These are phyloP conservation scores for Wickerhamiella bombiphila DNA, from an alignment of 805 yeast genomes.

Conservation along the genomic window DNA sequence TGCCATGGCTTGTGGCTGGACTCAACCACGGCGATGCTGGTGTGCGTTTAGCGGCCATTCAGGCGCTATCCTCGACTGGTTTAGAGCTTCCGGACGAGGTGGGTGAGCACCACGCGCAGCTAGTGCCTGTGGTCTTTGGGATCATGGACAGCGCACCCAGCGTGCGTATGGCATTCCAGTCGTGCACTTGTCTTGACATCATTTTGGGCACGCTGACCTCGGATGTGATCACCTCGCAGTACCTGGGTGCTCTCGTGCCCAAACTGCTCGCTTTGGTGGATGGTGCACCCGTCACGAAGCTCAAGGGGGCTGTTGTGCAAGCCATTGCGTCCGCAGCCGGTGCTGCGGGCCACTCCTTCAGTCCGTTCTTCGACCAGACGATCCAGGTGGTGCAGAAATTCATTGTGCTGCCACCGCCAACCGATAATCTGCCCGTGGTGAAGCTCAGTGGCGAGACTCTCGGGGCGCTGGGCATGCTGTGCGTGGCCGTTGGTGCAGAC, in stretches of 20 bases:
- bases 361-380: slow-evolving; percentile 74
- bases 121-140: slow-evolving; percentile 73
- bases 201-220: slow-evolving; percentile 81
- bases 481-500: slow-evolving; percentile 89
- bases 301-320: slow-evolving; percentile 58
- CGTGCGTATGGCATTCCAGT: slow-evolving; percentile 73
- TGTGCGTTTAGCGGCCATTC: slow-evolving; percentile 77
- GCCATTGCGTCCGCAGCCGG: slow-evolving; percentile 96
- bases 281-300: slow-evolving; percentile 39
- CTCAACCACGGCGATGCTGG: slow-evolving; percentile 57
- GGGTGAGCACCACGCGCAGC: slow-evolving; percentile 67
- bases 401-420: slow-evolving; percentile 36
- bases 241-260: slow-evolving; percentile 80
- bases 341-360: slow-evolving; percentile 78
- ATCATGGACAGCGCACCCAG: slow-evolving; percentile 78
- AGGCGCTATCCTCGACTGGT: slow-evolving; percentile 63
- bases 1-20: slow-evolving; percentile 61
- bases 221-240: slow-evolving; percentile 61
- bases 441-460: slow-evolving; percentile 85
- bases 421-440: slow-evolving; percentile 41
- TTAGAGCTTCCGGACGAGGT: slow-evolving; percentile 72
- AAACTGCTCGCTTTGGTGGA: slow-evolving; percentile 74
- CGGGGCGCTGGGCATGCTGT: slow-evolving; percentile 89
- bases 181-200: slow-evolving; percentile 83
- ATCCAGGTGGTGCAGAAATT: slow-evolving; percentile 71